phyloP scores from a whole-genome alignment of 2,329 filamentous ascomycete genomes.

The Monilinia laxa region DNA sequence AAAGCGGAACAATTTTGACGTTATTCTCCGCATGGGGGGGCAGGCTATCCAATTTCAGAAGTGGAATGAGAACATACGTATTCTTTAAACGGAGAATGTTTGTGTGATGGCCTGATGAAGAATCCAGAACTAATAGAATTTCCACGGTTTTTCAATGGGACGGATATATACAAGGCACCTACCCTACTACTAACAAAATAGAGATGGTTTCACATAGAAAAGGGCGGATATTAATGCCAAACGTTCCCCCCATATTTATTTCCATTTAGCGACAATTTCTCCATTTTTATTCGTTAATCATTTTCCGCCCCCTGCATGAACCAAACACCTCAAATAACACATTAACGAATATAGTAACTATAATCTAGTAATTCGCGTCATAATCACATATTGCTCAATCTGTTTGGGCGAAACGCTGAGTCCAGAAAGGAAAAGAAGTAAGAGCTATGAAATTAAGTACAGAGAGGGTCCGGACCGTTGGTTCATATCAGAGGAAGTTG shows the following conservation, averaged over 20 bases:
- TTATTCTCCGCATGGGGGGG: no score
- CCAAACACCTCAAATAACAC: constrained; percentile 15
- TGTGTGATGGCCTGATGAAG: no score
- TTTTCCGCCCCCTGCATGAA: background rate
- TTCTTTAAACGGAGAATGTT: background rate
- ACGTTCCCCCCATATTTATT: background rate
- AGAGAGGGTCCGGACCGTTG: background rate
- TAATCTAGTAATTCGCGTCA: background rate
- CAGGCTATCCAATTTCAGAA: no score
- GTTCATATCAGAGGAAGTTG: background rate
- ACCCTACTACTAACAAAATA: background rate
- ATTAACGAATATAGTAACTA: constrained; percentile 2
- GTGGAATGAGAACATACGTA: no score
- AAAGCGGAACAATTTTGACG: no score
- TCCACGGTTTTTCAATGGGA: background rate
- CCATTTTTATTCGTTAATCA: background rate
- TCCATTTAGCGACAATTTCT: constrained; percentile 2
- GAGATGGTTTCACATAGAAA: constrained; percentile 18
- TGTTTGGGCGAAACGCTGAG: constrained; percentile 14
- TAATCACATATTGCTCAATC: background rate
- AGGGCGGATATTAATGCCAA: background rate
- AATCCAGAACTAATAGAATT: no score
- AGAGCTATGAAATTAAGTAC: constrained; percentile 13
- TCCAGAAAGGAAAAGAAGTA: background rate
- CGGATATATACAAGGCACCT: background rate